A percentile compares a stretch with the other conserved stretches of the same genome.
These are phyloP conservation scores for Starmerella cellae DNA, from an alignment of 805 yeast genomes.

Conservation along the genomic window DNA sequence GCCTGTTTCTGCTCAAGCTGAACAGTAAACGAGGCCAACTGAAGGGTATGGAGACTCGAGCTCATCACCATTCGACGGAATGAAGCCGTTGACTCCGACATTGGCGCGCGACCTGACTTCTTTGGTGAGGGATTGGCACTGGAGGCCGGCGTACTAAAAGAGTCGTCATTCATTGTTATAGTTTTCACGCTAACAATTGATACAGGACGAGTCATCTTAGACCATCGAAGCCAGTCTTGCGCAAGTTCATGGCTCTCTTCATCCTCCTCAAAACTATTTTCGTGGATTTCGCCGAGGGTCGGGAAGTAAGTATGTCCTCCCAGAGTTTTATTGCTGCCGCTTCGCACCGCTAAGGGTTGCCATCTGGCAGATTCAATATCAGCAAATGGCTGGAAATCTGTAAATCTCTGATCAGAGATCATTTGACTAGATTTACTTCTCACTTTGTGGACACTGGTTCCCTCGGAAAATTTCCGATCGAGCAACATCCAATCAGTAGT, in stretches of 20 bases:
- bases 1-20: constrained; percentile 23
- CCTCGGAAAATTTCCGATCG: neutral
- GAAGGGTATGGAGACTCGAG: constrained; percentile 24
- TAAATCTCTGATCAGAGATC: neutral
- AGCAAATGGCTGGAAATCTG: constrained; percentile 9
- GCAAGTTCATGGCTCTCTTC: constrained; percentile 12
- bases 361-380: constrained; percentile 7
- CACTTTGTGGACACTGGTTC: neutral
- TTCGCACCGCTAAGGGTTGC: constrained; percentile 4
- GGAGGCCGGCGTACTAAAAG: neutral
- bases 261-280: constrained; percentile 4
- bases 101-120: constrained; percentile 3
- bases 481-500: neutral
- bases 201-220: constrained; percentile 9
- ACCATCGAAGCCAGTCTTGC: constrained; percentile 16
- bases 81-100: constrained; percentile 12
- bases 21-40: constrained; percentile 25
- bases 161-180: neutral
- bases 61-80: constrained; percentile 20
- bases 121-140: neutral
- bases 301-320: neutral
- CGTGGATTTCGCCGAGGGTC: neutral
- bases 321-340: neutral
- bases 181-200: constrained; percentile 8
- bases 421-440: neutral